phyloP scores from a whole-genome alignment of 495 filamentous ascomycete genomes.

The Durotheca rogersii region DNA sequence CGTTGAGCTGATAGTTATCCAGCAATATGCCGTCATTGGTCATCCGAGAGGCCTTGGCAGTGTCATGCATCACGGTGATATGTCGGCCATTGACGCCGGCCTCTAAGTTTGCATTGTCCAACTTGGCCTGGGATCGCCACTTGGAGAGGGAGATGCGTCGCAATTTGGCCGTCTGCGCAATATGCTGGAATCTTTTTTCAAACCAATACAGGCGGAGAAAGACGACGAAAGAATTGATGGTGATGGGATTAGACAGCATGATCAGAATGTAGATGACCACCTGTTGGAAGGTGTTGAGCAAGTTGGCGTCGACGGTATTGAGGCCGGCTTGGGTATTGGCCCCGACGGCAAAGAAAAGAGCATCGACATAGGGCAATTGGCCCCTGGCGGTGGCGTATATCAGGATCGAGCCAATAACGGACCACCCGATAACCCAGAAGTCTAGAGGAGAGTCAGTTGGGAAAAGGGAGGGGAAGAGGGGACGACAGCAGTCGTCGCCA shows the following conservation, averaged over 20 bases:
- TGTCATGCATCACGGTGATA: conserved; percentile 71
- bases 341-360: conserved; percentile 79
- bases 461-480: background rate
- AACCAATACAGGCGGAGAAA: conserved; percentile 96
- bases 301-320: conserved; percentile 81
- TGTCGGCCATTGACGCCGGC: conserved; percentile 67
- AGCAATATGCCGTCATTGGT: conserved; percentile 51
- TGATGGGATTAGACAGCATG: conserved; percentile 83
- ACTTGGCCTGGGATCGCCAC: conserved; percentile 58
- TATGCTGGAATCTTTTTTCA: conserved; percentile 81
- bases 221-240: conserved; percentile 83
- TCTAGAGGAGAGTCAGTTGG: conserved; percentile 54
- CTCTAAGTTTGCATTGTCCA: conserved; percentile 58
- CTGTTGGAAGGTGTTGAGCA: conserved; percentile 74
- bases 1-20: conserved; percentile 30
- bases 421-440: conserved; percentile 70
- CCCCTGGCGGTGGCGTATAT: conserved; percentile 60
- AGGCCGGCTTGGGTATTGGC: conserved; percentile 87
- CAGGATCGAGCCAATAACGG: conserved; percentile 71
- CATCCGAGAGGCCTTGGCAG: conserved; percentile 41
- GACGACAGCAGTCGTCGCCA: background rate
- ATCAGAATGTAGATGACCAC: conserved; percentile 67
- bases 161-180: conserved; percentile 57
- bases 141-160: conserved; percentile 48
- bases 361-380: conserved; percentile 77